Percentiles rank a stretch among this genome's conserved stretches.
These are phyloP conservation scores for Alternaria sp. DNA, from an alignment of 2,329 filamentous ascomycete species.

Conservation along the genomic window DNA sequence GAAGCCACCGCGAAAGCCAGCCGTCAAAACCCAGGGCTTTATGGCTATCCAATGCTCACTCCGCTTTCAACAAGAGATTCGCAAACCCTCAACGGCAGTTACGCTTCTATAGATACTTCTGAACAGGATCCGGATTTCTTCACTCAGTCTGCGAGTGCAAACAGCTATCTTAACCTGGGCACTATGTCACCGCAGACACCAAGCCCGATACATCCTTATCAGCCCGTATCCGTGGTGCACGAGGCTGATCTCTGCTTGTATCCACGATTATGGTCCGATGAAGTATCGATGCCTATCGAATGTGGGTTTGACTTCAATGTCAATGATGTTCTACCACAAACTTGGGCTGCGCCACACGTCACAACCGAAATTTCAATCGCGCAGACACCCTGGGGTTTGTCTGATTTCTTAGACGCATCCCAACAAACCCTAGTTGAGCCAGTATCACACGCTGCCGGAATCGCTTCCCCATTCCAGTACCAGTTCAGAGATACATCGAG, in stretches of 20 bases:
- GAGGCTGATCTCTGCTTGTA: conserved; percentile 28
- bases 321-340: conserved; percentile 28
- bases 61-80: conserved; percentile 33
- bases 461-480: conserved; percentile 33
- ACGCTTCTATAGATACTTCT: conserved; percentile 30
- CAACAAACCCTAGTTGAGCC: conserved; percentile 17
- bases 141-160: conserved; percentile 22
- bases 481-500: conserved; percentile 10
- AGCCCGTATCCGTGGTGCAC: conserved; percentile 28
- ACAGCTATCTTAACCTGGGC: conserved; percentile 26
- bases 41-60: conserved; percentile 33
- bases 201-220: conserved; percentile 30
- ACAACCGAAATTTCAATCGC: conserved; percentile 20
- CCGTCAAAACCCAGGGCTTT: conserved; percentile 28
- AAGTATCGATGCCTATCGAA: conserved; percentile 29
- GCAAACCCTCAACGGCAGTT: conserved; percentile 33
- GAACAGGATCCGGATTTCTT: conserved; percentile 30
- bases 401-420: conserved; percentile 22
- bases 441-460: conserved; percentile 20
- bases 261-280: conserved; percentile 31
- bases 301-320: conserved; percentile 31
- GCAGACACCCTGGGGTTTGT: conserved; percentile 29
- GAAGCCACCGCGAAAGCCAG: conserved; percentile 34
- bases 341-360: conserved; percentile 27
- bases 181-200: conserved; percentile 40